Base-by-base conservation (phyloP, 2,329 filamentous ascomycete genomes). In the Clonostachys sp. region DNA sequence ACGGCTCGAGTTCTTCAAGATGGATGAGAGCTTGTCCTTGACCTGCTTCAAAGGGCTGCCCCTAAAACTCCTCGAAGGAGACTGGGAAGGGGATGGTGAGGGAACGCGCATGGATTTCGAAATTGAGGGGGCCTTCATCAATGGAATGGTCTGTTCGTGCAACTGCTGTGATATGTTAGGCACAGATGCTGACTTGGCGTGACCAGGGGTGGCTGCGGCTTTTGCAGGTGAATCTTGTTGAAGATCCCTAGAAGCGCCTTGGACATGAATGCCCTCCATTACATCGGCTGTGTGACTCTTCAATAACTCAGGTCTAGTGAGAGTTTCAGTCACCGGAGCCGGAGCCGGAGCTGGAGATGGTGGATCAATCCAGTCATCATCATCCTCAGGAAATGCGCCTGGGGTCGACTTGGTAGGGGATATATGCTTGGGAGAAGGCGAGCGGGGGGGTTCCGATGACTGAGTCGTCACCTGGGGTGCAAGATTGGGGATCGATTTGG, bases 1-100 rank as follows among this genome's bases (percentile, higher is more conserved):
- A 13, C 86, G 89, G 64, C 88, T 92, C 5, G 91, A 94, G 47
- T 86, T 88, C 66, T 91, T 91, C 57, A 96, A 74, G 50, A 96
- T 91, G 10, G 91, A 95, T 42, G 92, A 95, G 43, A 97, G 75
- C 62, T 91, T 95, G 60, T 88, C 89, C 70, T 96, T 97, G 30
- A 94, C 91, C 45, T 94, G 90, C 65, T 91, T 96, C 50, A 96
- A 67, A 6, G 90, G 90, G 49, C 87, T 92, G 55, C 95, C 91
- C 8, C 77, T 74, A 56, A 80, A 73, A 44, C 62, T 70, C 47
- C 80, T 70, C 6, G 77, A 73, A 0, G 80, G 79, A 2, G 81
- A 83, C 55, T 81, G 83, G 4, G 70, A 63, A 53, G 77, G 70
- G 63, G 78, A 77, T 63, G 16, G 72, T 61, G 7, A 16, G 34